Evolutionary conservation across 805 yeast genomes (phyloP), one percentile per base, ranked within the genome.

Genomic region (Sugiyamaella smithiae): DNA sequence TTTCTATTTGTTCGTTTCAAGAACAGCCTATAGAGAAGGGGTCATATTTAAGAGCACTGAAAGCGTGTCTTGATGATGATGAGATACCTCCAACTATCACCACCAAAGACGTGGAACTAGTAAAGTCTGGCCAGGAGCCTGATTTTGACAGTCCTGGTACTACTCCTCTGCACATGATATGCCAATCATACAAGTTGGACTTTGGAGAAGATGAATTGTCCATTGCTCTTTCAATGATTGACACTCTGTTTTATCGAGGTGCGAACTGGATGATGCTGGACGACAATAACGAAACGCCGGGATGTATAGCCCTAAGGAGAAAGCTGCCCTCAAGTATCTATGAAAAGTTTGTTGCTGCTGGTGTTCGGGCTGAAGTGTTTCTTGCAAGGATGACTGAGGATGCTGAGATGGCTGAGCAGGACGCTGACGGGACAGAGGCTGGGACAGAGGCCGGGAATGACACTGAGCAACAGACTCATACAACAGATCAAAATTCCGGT

Each of bases 241-340:
- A 79, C 24, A 74, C 72, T 17, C 66, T 90, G 50, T 83, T 90
- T 55, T 81, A 86, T 60, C 84, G 81, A 63, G 97, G 97, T 24
- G 96, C 96, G 0, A 95, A 95, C 7, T 90, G 97, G 97, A 83
- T 85, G 65, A 73, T 86, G 57, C 70, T 81, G 2, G 95, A 89
- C 63, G 76, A 72, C 50, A 77, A 82, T 46, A 74, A 80, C 56
- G 82, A 82, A 53, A 87, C 97, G 0, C 88, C 97, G 0, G 98
- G 96, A 1, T 90, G 95, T 65, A 75, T 89, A 5, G 71, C 90
- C 20, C 66, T 75, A 31, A 76, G 80, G 41, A 69, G 85, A 43
- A 57, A 60, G 2, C 67, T 72, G n/a, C 77, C 79, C 63, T 63
- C 71, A 4, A 67, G 68, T 20, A 68, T 85, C 32, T 80, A 80